phyloP scores from a whole-genome alignment of 768 basidiomycete genomes.

The Xanthoconium stramineum region DNA sequence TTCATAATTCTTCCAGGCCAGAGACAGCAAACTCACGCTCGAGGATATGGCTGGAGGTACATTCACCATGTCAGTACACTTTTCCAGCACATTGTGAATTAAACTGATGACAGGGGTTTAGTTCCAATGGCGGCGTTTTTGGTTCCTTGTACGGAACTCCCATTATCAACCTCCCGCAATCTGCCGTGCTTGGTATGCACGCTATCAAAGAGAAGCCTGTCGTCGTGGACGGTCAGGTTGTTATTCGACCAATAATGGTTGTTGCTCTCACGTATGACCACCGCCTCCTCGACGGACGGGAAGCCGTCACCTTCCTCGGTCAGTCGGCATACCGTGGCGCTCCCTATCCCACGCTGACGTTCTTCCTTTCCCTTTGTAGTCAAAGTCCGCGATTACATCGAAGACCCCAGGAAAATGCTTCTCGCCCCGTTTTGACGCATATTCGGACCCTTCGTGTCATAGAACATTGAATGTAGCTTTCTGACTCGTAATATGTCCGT shows the following conservation, averaged over 20 bases:
- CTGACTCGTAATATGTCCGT: conserved; percentile 10
- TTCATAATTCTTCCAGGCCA: conserved; percentile 47
- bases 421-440: conserved; percentile 37
- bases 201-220: conserved; percentile 88
- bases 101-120: conserved; percentile 28
- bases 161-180: conserved; percentile 95
- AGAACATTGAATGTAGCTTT: conserved; percentile 7
- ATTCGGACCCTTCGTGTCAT: not conserved
- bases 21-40: conserved; percentile 89
- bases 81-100: not conserved
- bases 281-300: conserved; percentile 90
- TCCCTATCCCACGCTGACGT: conserved; percentile 1
- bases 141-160: conserved; percentile 97
- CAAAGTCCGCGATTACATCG: conserved; percentile 89
- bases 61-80: conserved; percentile 85
- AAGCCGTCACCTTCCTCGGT: conserved; percentile 98
- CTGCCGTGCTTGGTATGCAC: conserved; percentile 97
- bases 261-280: conserved; percentile 95
- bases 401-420: conserved; percentile 92
- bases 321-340: conserved; percentile 28
- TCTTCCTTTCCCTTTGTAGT: conserved; percentile 42
- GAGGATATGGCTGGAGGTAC: conserved; percentile 98
- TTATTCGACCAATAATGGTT: conserved; percentile 96
- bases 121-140: conserved; percentile 98
- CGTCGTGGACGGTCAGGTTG: conserved; percentile 92